Evolutionary conservation across 345 rosid species (phyloP), one percentile per base, ranked within the genome.

Genomic region (Acer saccharum): DNA sequence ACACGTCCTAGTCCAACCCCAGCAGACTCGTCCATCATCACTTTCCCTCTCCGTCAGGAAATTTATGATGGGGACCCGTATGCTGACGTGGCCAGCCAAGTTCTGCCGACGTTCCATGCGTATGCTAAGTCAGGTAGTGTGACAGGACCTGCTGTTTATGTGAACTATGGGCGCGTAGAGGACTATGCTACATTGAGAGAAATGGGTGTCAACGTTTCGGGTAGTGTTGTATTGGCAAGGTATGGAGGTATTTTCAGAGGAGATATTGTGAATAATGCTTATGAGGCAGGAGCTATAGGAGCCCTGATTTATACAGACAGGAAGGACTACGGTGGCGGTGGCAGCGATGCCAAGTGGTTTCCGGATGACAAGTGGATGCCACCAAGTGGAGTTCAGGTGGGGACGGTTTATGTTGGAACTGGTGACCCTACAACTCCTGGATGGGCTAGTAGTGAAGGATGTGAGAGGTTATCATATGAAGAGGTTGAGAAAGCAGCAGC

Each of bases 361-460:
- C 98, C 95, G 0, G 86, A 81, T 8, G 85, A 78, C 3, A 90
- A 72, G 77, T 88, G 90, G 97, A 88, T 92, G 92, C 97, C 97
- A 0, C 97, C 97, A 8, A 92, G 88, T 55, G 97, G 96, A 2
- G 97, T 91, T 32, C 97, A 92, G 82, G 93, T 94, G 64, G 98
- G 96, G 35, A 48, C 96, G 11, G 90, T 91, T 57, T 90, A 85
- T 69, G 83, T 76, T 4, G 92, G 89, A 14, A 63, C 72, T 0
- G 98, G 98, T 0, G 97, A 92, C 75, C 97, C 96, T 2, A 89
- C 88, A 0, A 94, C 98, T 4, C 97, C 98, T 1, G 96, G 96
- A 65, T 94, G 97, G 98, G 80, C 98, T 2, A 92, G 97, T 58
- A 83, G 57, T 0, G 83, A 71, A 41, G 94, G 89, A 25, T 90